A percentile compares a stretch with the other conserved stretches of the same genome.
These are phyloP conservation scores for Austroboletus novae-zelandiae DNA, from an alignment of 1,284 basidiomycete genomes.

Conservation along the genomic window DNA sequence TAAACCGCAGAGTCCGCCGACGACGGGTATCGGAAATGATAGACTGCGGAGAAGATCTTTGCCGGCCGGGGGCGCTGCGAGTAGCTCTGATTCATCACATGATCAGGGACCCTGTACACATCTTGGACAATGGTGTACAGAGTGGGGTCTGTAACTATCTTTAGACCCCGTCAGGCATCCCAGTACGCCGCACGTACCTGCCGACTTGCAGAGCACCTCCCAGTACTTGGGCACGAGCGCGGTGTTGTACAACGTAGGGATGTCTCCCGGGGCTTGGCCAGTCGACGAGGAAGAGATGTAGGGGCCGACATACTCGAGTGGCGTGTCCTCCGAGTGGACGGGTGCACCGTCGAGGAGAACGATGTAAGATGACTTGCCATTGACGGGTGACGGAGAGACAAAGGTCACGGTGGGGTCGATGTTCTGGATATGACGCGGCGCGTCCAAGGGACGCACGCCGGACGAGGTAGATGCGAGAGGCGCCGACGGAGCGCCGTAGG, in stretches of 20 bases:
- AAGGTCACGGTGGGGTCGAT: conserved; percentile 68
- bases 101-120: conserved; percentile 37
- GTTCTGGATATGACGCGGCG: conserved; percentile 49
- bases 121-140: conserved; percentile 55
- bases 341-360: conserved; percentile 49
- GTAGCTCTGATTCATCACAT: conserved; percentile 13
- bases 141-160: conserved; percentile 44
- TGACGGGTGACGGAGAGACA: conserved; percentile 41
- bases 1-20: conserved; percentile 4
- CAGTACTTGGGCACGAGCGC: conserved; percentile 59
- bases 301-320: conserved; percentile 39
- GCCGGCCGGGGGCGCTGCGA: conserved; percentile 23
- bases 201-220: conserved; percentile 49
- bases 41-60: conserved; percentile 50
- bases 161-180: background rate
- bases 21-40: conserved; percentile 45
- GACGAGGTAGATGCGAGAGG: conserved; percentile 16
- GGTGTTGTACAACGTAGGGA: conserved; percentile 52
- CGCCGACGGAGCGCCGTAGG: conserved; percentile 9
- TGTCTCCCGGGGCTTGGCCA: conserved; percentile 31
- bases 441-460: conserved; percentile 37
- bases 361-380: conserved; percentile 52
- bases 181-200: conserved; percentile 40
- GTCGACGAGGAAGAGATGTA: conserved; percentile 19
- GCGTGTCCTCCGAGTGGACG: conserved; percentile 49